A percentile compares a stretch with the other conserved stretches of the same genome.
phyloP scores from a whole-genome alignment of 2,329 filamentous ascomycete species.

The Botrytis tulipae region DNA sequence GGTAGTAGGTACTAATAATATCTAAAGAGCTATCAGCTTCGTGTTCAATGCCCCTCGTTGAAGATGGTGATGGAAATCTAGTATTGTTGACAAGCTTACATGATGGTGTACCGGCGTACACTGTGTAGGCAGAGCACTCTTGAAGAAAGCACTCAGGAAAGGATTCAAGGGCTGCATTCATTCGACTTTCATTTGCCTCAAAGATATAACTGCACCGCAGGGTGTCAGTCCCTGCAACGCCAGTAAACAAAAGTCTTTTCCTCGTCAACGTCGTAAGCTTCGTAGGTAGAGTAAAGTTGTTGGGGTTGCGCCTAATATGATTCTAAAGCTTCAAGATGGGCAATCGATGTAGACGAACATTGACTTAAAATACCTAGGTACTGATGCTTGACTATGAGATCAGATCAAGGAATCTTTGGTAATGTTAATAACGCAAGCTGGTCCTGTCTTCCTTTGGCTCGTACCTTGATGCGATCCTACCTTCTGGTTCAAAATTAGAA shows the following conservation, averaged over 20 bases:
- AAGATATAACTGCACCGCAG: conserved; percentile 31
- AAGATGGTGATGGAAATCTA: conserved; percentile 21
- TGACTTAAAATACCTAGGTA: not conserved
- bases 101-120: conserved; percentile 90
- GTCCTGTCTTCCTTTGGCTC: conserved; percentile 1
- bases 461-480: conserved; percentile 12
- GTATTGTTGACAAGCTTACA: conserved; percentile 45
- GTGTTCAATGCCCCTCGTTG: conserved; percentile 13
- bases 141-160: conserved; percentile 97
- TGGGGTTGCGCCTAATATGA: not conserved
- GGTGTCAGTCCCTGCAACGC: conserved; percentile 30
- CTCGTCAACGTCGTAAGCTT: conserved; percentile 14
- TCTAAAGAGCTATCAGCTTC: conserved; percentile 43
- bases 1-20: conserved; percentile 90
- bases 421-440: conserved; percentile 2
- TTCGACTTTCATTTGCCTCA: conserved; percentile 42
- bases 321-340: conserved; percentile 9
- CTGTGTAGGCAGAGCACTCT: conserved; percentile 87
- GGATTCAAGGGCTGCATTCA: conserved; percentile 99
- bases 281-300: not conserved
- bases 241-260: not conserved
- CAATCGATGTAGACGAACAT: conserved; percentile 6
- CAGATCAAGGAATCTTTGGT: conserved; percentile 7
- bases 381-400: not conserved
- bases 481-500: conserved; percentile 12